Evolutionary conservation across 2,329 filamentous ascomycete genomes (phyloP).

Genomic region (Fusarium begoniae): DNA sequence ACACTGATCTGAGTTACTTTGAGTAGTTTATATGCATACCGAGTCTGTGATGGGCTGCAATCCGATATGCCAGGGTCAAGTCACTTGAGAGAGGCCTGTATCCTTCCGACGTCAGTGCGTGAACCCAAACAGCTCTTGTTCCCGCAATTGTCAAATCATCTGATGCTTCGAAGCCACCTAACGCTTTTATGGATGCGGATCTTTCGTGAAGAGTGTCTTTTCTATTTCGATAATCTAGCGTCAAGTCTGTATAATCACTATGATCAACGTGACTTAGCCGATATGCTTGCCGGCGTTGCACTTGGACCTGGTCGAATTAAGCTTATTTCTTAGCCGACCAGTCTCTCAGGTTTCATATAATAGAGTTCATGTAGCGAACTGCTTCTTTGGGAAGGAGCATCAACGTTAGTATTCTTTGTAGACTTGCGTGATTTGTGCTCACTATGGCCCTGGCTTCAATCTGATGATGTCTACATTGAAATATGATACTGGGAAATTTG

Average conservation of each 20-base stretch:
- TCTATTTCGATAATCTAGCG: fast-evolving
- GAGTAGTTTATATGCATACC: neutral
- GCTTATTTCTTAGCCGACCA: neutral
- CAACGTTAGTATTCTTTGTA: fast-evolving
- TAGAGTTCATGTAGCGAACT: neutral
- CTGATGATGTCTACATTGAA: fast-evolving
- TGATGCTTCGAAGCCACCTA: fast-evolving
- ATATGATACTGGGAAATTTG: neutral
- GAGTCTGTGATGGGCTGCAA: fast-evolving
- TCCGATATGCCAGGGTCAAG: fast-evolving
- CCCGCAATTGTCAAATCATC: neutral
- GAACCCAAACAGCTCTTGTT: neutral
- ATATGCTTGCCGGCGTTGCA: neutral
- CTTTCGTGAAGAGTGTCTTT: fast-evolving
- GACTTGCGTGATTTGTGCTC: neutral
- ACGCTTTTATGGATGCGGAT: fast-evolving
- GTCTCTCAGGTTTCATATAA: neutral
- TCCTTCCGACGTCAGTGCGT: neutral
- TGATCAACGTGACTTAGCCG: neutral
- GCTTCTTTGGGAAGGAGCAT: neutral
- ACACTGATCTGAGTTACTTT: neutral
- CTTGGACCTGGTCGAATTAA: neutral
- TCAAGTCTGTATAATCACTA: too few species aligned
- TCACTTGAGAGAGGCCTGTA: neutral
- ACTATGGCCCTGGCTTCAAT: fast-evolving